These are phyloP conservation scores for Lenwebbia sp. DNA, from an alignment of 345 rosid genomes.

Conservation along the genomic window DNA sequence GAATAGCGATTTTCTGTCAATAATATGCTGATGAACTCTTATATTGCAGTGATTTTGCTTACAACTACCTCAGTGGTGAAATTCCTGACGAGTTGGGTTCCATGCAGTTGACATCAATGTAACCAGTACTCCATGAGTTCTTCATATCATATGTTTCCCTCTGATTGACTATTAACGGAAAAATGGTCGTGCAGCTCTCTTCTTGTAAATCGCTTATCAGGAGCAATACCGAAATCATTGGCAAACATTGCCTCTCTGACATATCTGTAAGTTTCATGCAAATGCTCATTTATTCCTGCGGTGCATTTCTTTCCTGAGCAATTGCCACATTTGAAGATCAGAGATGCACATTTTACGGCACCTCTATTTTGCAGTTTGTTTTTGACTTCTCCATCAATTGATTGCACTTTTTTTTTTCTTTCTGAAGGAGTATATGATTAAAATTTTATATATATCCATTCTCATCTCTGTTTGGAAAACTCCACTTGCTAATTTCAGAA, in stretches of 20 bases:
- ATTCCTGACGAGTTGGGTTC: slow-evolving; percentile 43
- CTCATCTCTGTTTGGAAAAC: neutral
- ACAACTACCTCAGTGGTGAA: slow-evolving; percentile 28
- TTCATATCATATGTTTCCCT: neutral
- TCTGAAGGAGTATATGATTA: neutral
- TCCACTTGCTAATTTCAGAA: neutral
- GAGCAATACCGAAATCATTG: slow-evolving; percentile 26
- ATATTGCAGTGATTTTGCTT: slow-evolving; percentile 14
- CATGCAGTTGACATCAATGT: slow-evolving; percentile 16
- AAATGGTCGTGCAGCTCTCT: slow-evolving; percentile 18
- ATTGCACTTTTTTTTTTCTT: neutral
- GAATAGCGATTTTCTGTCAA: neutral
- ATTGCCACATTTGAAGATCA: neutral
- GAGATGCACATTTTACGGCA: neutral
- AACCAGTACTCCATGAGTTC: neutral
- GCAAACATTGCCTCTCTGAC: slow-evolving; percentile 24
- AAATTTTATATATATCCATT: too few species aligned
- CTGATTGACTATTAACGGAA: neutral
- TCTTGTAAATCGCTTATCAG: slow-evolving; percentile 30
- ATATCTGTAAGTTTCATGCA: slow-evolving; percentile 16
- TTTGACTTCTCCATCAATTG: neutral
- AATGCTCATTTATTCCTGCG: neutral
- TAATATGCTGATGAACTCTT: neutral
- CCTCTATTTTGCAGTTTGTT: neutral
- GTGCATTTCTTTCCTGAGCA: neutral